A percentile compares a stretch with the other conserved stretches of the same genome.
Evolutionary conservation across 306 rosid species (phyloP).

Genomic region (Vachellia pachyceras): DNA sequence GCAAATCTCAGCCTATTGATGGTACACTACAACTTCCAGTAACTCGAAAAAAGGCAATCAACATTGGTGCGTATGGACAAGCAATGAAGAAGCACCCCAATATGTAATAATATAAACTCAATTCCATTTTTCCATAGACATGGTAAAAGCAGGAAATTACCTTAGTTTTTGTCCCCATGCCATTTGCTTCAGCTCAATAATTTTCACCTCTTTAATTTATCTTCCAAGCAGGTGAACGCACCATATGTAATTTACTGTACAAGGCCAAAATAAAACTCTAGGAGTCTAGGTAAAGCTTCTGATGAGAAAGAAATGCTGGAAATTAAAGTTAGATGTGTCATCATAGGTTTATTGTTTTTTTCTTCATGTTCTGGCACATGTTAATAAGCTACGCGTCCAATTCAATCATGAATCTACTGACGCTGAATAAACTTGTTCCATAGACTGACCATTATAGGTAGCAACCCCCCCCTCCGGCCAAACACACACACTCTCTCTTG

Average conservation of each 20-base stretch:
- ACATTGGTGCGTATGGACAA: neutral
- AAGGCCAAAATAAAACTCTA: constrained; percentile 42
- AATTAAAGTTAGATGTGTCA: constrained; percentile 27
- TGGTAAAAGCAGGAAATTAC: neutral
- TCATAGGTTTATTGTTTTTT: neutral
- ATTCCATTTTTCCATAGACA: no score
- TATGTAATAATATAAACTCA: neutral
- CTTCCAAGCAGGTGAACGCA: neutral
- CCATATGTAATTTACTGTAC: neutral
- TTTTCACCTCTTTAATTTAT: neutral
- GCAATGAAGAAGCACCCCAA: neutral
- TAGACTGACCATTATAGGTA: constrained; percentile 28
- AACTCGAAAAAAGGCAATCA: neutral
- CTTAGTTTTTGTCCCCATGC: neutral
- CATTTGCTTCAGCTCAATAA: neutral
- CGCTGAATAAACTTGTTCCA: constrained; percentile 40
- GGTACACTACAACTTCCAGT: constrained; percentile 12
- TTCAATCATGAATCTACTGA: constrained; percentile 28
- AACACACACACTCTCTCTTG: neutral
- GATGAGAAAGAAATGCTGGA: constrained; percentile 43
- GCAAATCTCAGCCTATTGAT: constrained; percentile 12
- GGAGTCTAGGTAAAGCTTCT: constrained; percentile 37
- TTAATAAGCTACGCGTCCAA: neutral
- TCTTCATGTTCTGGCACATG: constrained; percentile 38
- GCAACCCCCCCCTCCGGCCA: no score